Evolutionary conservation across 805 yeast species (phyloP), one percentile per base, ranked within the genome.

Genomic region (Saccharomycopsis fermentans): DNA sequence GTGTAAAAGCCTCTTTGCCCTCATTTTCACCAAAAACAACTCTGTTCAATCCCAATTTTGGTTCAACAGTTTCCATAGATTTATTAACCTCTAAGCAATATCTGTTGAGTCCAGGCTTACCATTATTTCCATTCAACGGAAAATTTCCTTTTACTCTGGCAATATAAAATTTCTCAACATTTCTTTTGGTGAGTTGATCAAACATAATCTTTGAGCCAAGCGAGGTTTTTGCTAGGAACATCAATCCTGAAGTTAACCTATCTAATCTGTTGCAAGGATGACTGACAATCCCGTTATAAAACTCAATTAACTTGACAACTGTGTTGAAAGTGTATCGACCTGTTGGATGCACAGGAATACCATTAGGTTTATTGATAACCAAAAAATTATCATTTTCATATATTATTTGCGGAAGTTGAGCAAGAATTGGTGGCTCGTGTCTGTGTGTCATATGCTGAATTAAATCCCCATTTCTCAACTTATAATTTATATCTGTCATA

Each of bases 321-420:
- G 96, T 81, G 68, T 84, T 81, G 70, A 81, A 82, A 68, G 94
- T 68, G 76, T 84, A 83, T 63, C 92, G 72, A 0, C 98, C 99
- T 0, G 96, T 85, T 2, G 99, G 98, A 69, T 94, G 99, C 0
- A 89, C 96, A 0, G 99, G 98, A 1, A 94, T 78, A 0, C 99
- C 97, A 5, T 92, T 79, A 0, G 99, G 99, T 63, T 94, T 94
- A 69, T 92, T 96, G 21, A 94, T 84, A 2, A 87, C 95, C 4
- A 92, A 75, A 29, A 90, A 69, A 55, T 87, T 80, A 6, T 85
- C 90, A 68, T 88, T 84, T 66, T 90, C 87, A 67, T 77, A 79
- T 0, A 91, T 86, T 24, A 88, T 80, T 57, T 79, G 77, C 0
- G 80, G 78, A 51, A 74, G 66, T 58, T 72, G 60, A 70, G 74